These are phyloP conservation scores for Nakazawaea ishiwadae DNA, from an alignment of 805 yeast genomes.

Conservation along the genomic window DNA sequence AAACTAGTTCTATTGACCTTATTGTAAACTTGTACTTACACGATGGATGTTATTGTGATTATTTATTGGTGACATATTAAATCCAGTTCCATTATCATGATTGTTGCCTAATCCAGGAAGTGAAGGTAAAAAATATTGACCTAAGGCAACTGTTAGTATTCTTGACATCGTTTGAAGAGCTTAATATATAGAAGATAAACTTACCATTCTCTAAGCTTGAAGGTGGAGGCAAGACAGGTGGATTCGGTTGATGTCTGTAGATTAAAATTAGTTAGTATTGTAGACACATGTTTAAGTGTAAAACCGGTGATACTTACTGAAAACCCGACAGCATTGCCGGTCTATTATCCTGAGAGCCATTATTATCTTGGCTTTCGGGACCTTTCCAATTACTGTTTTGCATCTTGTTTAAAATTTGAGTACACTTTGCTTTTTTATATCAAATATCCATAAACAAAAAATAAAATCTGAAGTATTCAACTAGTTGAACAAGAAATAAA, in stretches of 20 bases:
- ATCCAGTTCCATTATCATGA: slow-evolving; percentile 38
- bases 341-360: slow-evolving; percentile 17
- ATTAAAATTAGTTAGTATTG: background rate
- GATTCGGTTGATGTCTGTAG: slow-evolving; percentile 44
- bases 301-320: slow-evolving; percentile 19
- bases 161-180: background rate
- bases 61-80: slow-evolving; percentile 44
- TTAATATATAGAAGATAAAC: slow-evolving; percentile 22
- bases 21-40: slow-evolving; percentile 23
- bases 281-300: background rate
- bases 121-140: slow-evolving; percentile 41
- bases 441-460: slow-evolving; percentile 2
- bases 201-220: slow-evolving; percentile 43
- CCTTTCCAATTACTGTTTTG: slow-evolving; percentile 18
- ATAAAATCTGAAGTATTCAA: no score
- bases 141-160: slow-evolving; percentile 4
- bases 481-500: no score
- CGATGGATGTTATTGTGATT: slow-evolving; percentile 20
- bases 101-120: slow-evolving; percentile 45
- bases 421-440: no score
- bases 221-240: slow-evolving; percentile 58
- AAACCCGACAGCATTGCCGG: slow-evolving; percentile 23
- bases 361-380: slow-evolving; percentile 9
- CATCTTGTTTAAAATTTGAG: slow-evolving; percentile 6
- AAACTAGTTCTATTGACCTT: no score